A percentile compares a stretch with the other conserved stretches of the same genome.
Evolutionary conservation across 106 monocot species (phyloP).

Genomic region (Dendrobium huoshanense): DNA sequence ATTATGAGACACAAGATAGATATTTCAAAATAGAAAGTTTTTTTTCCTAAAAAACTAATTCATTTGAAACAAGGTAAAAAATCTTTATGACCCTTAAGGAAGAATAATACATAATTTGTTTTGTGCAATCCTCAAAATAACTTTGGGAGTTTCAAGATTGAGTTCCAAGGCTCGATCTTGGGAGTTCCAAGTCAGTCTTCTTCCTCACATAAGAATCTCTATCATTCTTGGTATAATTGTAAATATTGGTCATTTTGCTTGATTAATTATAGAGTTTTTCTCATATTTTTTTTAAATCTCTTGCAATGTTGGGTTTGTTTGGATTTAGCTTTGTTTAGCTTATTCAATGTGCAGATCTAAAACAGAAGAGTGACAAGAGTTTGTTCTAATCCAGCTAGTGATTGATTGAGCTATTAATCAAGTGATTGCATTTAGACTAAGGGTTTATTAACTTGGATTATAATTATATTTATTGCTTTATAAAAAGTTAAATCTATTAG

Average conservation of each 20-base stretch:
- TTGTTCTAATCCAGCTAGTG: not conserved
- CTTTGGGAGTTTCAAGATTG: too few relatives aligned
- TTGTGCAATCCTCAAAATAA: too few relatives aligned
- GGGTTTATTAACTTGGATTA: not conserved
- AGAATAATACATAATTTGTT: too few relatives aligned
- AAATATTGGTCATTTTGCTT: not conserved
- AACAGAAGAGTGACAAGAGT: not conserved
- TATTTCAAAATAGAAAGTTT: not conserved
- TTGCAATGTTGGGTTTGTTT: not conserved
- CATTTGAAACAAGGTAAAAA: not conserved
- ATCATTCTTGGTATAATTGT: slow-evolving; percentile 33
- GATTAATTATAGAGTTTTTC: not conserved
- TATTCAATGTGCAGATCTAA: not conserved
- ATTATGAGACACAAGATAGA: not conserved
- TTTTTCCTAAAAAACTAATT: not conserved
- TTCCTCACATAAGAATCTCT: too few relatives aligned
- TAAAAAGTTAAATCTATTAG: not conserved
- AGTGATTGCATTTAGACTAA: not conserved
- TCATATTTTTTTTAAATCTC: not conserved
- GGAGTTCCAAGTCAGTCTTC: too few relatives aligned
- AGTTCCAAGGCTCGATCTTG: too few relatives aligned
- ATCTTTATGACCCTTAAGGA: too few relatives aligned
- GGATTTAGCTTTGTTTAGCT: not conserved
- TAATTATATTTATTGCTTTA: not conserved
- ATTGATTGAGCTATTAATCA: not conserved